phyloP scores from a whole-genome alignment of 1,284 basidiomycete species.

The Naganishia liquefaciens region DNA sequence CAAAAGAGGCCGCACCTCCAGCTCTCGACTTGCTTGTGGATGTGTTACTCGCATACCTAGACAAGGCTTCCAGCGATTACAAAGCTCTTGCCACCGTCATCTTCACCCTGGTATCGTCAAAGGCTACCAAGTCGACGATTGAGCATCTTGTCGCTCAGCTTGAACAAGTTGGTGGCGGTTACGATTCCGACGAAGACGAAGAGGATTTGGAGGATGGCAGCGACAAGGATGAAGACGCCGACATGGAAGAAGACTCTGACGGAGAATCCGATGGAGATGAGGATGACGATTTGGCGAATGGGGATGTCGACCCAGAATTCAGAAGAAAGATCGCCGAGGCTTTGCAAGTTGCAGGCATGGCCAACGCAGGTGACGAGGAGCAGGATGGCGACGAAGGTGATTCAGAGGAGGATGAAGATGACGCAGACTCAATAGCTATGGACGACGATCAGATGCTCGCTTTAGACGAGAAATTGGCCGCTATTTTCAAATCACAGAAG shows the following conservation, averaged over 20 bases:
- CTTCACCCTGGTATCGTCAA: conserved; percentile 72
- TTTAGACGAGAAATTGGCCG: conserved; percentile 87
- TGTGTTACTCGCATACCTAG: conserved; percentile 81
- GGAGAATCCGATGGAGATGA: conserved; percentile 57
- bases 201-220: conserved; percentile 46
- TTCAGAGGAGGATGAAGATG: conserved; percentile 49
- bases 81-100: conserved; percentile 77
- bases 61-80: conserved; percentile 79
- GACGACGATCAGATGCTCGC: conserved; percentile 98
- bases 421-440: conserved; percentile 62
- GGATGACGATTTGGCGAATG: conserved; percentile 54
- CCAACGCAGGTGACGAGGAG: conserved; percentile 48
- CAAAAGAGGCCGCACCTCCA: conserved; percentile 51
- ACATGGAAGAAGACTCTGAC: conserved; percentile 53
- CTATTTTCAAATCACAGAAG: conserved; percentile 74
- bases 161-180: conserved; percentile 57
- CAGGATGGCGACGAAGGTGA: conserved; percentile 60
- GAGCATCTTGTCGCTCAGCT: conserved; percentile 84
- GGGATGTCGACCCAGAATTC: conserved; percentile 64
- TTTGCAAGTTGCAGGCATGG: conserved; percentile 58
- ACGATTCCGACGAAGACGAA: conserved; percentile 55
- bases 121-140: conserved; percentile 72
- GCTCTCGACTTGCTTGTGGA: conserved; percentile 86
- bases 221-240: conserved; percentile 31
- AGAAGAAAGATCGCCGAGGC: conserved; percentile 72